Base-by-base conservation (phyloP, 352 stramenopile genomes). In the Phytophthora megakarya region DNA sequence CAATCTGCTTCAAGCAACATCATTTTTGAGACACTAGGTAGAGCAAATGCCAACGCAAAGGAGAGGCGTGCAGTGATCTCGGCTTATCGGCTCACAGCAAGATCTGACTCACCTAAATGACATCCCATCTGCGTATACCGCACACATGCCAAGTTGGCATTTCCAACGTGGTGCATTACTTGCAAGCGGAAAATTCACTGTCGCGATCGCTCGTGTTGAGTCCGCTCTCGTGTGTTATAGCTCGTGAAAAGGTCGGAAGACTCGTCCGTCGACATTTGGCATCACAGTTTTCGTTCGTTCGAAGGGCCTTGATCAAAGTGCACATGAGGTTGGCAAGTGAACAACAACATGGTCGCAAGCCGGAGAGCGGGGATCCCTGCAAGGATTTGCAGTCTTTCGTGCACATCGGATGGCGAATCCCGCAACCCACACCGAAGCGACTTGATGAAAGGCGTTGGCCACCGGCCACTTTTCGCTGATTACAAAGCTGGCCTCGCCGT, bases 321-420 rank as follows among this genome's bases (percentile, higher is more conserved):
- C 23, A 25, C 58, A 33, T 28, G 26, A 32, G 26, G n/a, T n/a
- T n/a, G n/a, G n/a, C n/a, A 32, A 32, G 26, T 32, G 30, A 35
- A 39, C 22, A 23, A 33, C 59, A 28, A 23, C 52, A 28, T 37
- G 42, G 28, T 52, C 22, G 53, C 47, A 62, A 54, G 61, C 55
- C 61, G 47, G 53, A 68, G 50, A 59, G 25, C 33, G 12, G 40
- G 16, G 5, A 44, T 28, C 13, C 28, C 46, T 63, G 49, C 40
- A 62, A 19, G 19, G 65, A 72, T 69, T 69, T 72, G 65, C 37
- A 44, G 30, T 60, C 60, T 59, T 60, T 56, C 65, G 44, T 67
- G 61, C 66, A 55, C 66, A 73, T 73, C 60, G 43, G 44, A 64
- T 43, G 50, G 22, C 22, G 28, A 43, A 67, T 68, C 58, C 58